phyloP scores from a whole-genome alignment of 2,329 filamentous ascomycete species.

The Phialocephala subalpina region DNA sequence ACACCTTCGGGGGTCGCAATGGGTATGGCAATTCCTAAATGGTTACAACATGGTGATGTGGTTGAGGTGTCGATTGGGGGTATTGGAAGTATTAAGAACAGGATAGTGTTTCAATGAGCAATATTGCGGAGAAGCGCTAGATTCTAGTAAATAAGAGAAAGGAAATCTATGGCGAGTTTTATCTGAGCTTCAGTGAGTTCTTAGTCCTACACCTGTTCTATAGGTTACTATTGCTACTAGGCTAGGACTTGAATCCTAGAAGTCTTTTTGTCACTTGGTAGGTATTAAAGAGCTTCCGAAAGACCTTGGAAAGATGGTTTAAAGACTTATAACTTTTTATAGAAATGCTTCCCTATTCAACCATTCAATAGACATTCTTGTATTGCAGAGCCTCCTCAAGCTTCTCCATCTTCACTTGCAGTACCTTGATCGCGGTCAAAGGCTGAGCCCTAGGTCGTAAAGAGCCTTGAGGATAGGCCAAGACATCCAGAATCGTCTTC shows the following conservation, averaged over 20 bases:
- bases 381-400: neutral
- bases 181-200: too few species aligned
- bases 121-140: too few species aligned
- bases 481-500: neutral
- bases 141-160: too few species aligned
- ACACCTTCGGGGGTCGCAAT: constrained; percentile 24
- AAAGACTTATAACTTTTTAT: too few species aligned
- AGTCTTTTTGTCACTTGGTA: too few species aligned
- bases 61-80: constrained; percentile 19
- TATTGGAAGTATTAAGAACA: constrained; percentile 22
- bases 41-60: constrained; percentile 23
- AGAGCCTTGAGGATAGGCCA: neutral
- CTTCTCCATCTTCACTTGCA: neutral
- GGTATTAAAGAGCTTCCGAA: too few species aligned
- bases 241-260: too few species aligned
- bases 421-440: neutral
- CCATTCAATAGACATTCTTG: neutral
- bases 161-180: too few species aligned
- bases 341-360: too few species aligned
- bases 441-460: neutral
- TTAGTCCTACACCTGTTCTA: too few species aligned
- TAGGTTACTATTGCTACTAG: too few species aligned
- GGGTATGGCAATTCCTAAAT: constrained; percentile 12
- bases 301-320: too few species aligned
- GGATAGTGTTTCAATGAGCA: constrained; percentile 11